Base-by-base conservation (phyloP, 805 yeast genomes). In the Schwanniomyces polymorphus region DNA sequence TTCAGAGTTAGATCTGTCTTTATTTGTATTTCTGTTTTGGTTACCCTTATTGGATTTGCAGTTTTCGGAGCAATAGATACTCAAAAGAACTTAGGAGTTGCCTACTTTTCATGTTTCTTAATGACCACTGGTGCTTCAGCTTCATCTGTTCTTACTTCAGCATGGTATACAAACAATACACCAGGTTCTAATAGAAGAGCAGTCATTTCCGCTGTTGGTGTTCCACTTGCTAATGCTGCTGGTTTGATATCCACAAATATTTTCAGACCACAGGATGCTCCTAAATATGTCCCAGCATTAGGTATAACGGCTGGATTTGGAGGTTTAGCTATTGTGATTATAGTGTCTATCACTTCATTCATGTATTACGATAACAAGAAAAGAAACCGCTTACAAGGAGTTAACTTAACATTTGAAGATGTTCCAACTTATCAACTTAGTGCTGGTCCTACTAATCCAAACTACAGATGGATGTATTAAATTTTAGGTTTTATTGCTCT, bases 101-200 rank as follows among this genome's bases (percentile, higher is more conserved):
- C 76, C 8, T 74, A 74, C 51, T 71, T 73, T 52, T 64, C 75
- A 2, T 68, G 75, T 49, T 74, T 74, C 58, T 61, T 74, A 46
- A 76, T 77, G 79, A 72, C 78, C 5, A 71, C 80, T 9, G 81
- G 81, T 21, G 69, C 75, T 7, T 64, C 76, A 4, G 76, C 79
- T 9, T 72, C 79, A 2, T 76, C 81, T 2, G 81, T 77, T 5
- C 58, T 77, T 38, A 72, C 77, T 1, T 75, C 80, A 1, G 73
- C 80, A 1, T 77, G 81, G 81, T 77, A 74, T 51, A 74, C 70
- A 45, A 76, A 77, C 56, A 77, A 77, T 47, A 74, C 74, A 2
- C 79, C 80, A 5, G 73, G 74, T 45, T 74, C 67, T 44, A 70
- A 68, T 43, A 61, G 78, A 38, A 68, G 81, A 46, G 79, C 72